These are phyloP conservation scores for Ogataea methanolica DNA, from an alignment of 805 yeast species.

Conservation along the genomic window DNA sequence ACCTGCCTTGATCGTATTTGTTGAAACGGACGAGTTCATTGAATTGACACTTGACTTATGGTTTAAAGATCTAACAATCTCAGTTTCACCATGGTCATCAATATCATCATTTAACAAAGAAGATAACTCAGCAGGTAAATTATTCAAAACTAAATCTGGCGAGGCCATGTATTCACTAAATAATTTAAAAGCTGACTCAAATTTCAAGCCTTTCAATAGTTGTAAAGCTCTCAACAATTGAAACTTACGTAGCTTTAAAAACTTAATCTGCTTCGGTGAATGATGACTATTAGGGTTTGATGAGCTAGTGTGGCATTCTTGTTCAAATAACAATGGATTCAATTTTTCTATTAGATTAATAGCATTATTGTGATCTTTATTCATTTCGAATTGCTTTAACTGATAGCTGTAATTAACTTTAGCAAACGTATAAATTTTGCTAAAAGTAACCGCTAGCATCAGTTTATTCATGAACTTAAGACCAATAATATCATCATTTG, in stretches of 20 bases:
- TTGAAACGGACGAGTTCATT: background rate
- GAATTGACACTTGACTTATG: too few relatives aligned
- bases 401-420: conserved; percentile 30
- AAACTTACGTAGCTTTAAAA: conserved; percentile 37
- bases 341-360: conserved; percentile 36
- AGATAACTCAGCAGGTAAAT: conserved; percentile 36
- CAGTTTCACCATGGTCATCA: too few relatives aligned
- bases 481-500: conserved; percentile 3
- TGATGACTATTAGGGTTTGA: conserved; percentile 5
- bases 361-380: conserved; percentile 36
- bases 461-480: conserved; percentile 22
- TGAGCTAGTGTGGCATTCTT: background rate
- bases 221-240: conserved; percentile 36
- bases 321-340: conserved; percentile 22
- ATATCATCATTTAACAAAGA: conserved; percentile 6
- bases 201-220: conserved; percentile 27
- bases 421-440: conserved; percentile 24
- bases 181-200: conserved; percentile 34
- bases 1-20: background rate
- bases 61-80: too few relatives aligned
- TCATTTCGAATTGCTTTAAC: conserved; percentile 27
- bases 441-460: conserved; percentile 27
- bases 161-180: conserved; percentile 56
- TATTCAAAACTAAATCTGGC: conserved; percentile 45
- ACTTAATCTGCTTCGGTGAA: conserved; percentile 27